Conservation (phyloP, 306 rosid genomes). For the Canavalia ensiformis region DNA sequence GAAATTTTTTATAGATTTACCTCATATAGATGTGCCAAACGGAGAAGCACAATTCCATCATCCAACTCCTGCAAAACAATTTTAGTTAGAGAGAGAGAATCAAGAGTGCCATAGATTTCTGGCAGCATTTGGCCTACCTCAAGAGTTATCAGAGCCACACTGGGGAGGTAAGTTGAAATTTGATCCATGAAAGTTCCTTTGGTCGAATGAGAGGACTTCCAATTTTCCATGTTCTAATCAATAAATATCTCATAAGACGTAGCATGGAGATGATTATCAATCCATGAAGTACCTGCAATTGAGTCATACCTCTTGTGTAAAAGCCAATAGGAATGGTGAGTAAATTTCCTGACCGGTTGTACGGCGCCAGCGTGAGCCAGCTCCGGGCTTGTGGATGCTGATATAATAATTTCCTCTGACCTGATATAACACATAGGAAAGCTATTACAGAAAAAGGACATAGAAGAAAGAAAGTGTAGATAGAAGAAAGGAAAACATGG, state of each 20-base stretch:
- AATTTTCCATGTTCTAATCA: constrained; percentile 62
- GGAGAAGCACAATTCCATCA: constrained; percentile 74
- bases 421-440: constrained; percentile 53
- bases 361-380: constrained; percentile 80
- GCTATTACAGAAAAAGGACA: constrained; percentile 1
- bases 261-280: constrained; percentile 3
- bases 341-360: constrained; percentile 80
- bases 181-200: constrained; percentile 63
- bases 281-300: neutral
- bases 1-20: constrained; percentile 48
- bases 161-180: constrained; percentile 76
- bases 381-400: constrained; percentile 59
- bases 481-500: constrained; percentile 11
- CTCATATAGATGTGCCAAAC: constrained; percentile 93
- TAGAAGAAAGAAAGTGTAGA: neutral
- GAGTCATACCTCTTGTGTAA: constrained; percentile 68
- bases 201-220: constrained; percentile 75
- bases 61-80: constrained; percentile 74
- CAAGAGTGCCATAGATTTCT: neutral
- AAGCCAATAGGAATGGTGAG: constrained; percentile 75
- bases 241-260: constrained; percentile 31
- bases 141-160: constrained; percentile 88
- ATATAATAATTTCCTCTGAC: constrained; percentile 76
- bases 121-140: constrained; percentile 60
- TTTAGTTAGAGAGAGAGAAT: constrained; percentile 32